Percentiles rank a stretch among this genome's conserved stretches.
phyloP scores from a whole-genome alignment of 495 filamentous ascomycete species.

The Trypethelium eluteriae region DNA sequence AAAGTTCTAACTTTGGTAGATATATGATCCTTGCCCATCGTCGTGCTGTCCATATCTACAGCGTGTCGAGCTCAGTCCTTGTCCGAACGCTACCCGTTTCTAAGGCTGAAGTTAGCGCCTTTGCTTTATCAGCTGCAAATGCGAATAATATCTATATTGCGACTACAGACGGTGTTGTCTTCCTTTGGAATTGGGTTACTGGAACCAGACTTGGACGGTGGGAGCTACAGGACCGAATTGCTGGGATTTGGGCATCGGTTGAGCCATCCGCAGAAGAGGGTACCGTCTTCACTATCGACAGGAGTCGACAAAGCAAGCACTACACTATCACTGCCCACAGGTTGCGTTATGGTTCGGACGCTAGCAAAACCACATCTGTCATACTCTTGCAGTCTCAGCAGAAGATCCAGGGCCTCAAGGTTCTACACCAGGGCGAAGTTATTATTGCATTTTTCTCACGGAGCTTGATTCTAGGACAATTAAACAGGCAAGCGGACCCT shows the following conservation, averaged over 20 bases:
- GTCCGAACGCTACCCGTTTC: conserved; percentile 49
- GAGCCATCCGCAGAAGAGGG: conserved; percentile 18
- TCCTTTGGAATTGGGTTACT: conserved; percentile 68
- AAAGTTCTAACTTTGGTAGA: background rate
- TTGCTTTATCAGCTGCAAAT: conserved; percentile 51
- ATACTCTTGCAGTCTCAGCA: conserved; percentile 12
- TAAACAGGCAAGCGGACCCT: conserved; percentile 12
- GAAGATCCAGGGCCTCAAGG: conserved; percentile 22
- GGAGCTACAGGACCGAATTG: conserved; percentile 39
- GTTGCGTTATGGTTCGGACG: background rate
- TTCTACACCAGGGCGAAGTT: conserved; percentile 37
- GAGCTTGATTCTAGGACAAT: conserved; percentile 31
- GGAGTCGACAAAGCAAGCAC: conserved; percentile 2
- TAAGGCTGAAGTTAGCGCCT: conserved; percentile 42
- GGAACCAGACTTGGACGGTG: conserved; percentile 45
- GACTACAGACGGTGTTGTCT: conserved; percentile 56
- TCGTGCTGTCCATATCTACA: conserved; percentile 68
- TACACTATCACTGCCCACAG: conserved; percentile 27
- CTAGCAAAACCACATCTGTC: background rate
- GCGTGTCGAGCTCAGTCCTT: conserved; percentile 69
- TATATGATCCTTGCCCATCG: conserved; percentile 59
- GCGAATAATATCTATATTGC: conserved; percentile 61
- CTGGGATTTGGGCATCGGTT: conserved; percentile 34
- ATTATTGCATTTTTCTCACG: conserved; percentile 34
- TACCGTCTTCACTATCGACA: conserved; percentile 24